Evolutionary conservation across 2,329 filamentous ascomycete species (phyloP), one percentile per base, ranked within the genome.

Genomic region (Teratosphaeria viscida): DNA sequence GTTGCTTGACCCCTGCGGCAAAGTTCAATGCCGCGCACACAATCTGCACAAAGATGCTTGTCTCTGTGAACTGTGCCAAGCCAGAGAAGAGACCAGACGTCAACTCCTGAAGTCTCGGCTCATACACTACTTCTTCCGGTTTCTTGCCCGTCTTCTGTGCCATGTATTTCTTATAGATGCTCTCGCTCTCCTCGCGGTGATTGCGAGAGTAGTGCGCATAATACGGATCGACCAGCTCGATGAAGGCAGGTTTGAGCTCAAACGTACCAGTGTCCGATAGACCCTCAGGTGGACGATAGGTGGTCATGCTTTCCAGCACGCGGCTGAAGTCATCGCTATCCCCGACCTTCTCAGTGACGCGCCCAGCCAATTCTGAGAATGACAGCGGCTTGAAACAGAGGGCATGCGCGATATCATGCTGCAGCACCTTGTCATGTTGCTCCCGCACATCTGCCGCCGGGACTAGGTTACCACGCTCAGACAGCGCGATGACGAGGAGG

Each of bases 151-250:
- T 90, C 75, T 89, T 91, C 76, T 91, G 91, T 11, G 91, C 89
- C 78, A 94, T 85, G 79, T 89, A 88, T 68, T 88, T 87, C 67
- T 88, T 90, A 76, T 94, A 96, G 2, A 91, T 88, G 65, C 84
- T 86, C 74, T 99, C 94, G 0, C 92, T 90, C 72, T 99, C 94
- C 70, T 99, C 94, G 56, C 94, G 85, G 73, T 97, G 92, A 68
- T 99, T 99, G 71, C 96, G 95, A 69, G 86, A 95, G 74, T 96
- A 99, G 70, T 97, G 91, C 6, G 92, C 89, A 69, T 92, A 94
- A 72, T 96, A 99, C 0, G 95, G 94, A 71, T 99, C 95, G 56
- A 99, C 85, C 54, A 95, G 83, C 66, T 92, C 88, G 47, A 96
- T 82, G 67, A 87, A 94, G 62, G 95, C 84, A 4, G 88, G 85